These are phyloP conservation scores for Curvularia spicifera DNA, from an alignment of 2,329 filamentous ascomycete species.

Conservation along the genomic window DNA sequence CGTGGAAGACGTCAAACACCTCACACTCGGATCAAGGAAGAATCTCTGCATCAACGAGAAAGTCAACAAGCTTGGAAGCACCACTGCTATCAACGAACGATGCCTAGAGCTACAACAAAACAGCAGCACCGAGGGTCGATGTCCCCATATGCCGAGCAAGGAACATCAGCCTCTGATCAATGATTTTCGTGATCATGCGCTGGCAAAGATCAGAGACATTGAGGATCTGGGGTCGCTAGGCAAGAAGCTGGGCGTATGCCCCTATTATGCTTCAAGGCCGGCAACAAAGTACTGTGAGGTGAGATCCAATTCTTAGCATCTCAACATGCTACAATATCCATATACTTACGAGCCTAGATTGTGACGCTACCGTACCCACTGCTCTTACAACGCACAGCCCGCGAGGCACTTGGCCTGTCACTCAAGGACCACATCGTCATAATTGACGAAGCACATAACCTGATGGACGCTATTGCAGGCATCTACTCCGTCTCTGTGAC, in stretches of 20 bases:
- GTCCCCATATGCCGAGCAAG: conserved; percentile 77
- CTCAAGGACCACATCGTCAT: conserved; percentile 90
- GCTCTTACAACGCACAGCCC: conserved; percentile 81
- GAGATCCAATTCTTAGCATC: conserved; percentile 13
- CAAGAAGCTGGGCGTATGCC: conserved; percentile 80
- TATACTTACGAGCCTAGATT: conserved; percentile 59
- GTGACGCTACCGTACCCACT: conserved; percentile 92
- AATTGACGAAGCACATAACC: conserved; percentile 95
- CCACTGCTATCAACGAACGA: conserved; percentile 88
- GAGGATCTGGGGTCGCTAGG: conserved; percentile 85
- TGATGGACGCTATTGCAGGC: conserved; percentile 91
- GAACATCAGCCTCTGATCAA: conserved; percentile 74
- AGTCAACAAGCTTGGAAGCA: conserved; percentile 71
- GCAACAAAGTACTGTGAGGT: conserved; percentile 81
- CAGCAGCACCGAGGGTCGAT: conserved; percentile 68
- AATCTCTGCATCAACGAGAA: conserved; percentile 88
- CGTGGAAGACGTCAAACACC: conserved; percentile 73
- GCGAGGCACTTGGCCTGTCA: conserved; percentile 85
- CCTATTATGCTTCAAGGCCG: conserved; percentile 92
- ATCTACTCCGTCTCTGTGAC: conserved; percentile 83
- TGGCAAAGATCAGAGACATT: conserved; percentile 89
- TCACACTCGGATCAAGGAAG: conserved; percentile 85
- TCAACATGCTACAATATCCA: background rate
- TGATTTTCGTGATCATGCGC: conserved; percentile 81
- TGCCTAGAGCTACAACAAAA: conserved; percentile 88